Evolutionary conservation across 1,139 yeast species (phyloP).

Genomic region (Zygoascus meyerae): DNA sequence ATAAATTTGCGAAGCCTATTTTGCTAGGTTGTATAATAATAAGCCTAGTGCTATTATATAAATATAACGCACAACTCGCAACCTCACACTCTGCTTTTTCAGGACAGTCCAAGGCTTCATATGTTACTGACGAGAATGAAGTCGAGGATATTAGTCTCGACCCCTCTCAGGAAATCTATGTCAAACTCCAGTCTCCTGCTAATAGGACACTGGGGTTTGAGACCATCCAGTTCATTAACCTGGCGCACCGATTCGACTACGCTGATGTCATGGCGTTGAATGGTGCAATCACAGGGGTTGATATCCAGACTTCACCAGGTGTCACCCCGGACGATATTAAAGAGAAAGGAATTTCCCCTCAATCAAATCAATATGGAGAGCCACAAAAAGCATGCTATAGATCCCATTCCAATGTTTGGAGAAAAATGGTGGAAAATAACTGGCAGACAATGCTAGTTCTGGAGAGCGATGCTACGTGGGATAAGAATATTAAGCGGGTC

Average conservation of each 20-base stretch:
- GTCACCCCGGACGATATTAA: constrained; percentile 11
- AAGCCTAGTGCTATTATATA: too few species aligned
- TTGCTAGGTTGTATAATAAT: too few species aligned
- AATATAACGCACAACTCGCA: too few species aligned
- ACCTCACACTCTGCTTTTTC: too few species aligned
- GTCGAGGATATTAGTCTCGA: too few species aligned
- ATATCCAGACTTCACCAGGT: constrained; percentile 11
- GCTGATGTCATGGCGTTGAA: constrained; percentile 18
- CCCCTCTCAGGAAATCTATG: background rate
- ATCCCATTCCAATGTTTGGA: constrained; percentile 17
- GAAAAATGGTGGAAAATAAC: constrained; percentile 13
- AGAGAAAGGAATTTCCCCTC: constrained; percentile 15
- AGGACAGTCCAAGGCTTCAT: too few species aligned
- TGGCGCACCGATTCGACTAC: constrained; percentile 15
- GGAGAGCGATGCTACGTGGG: constrained; percentile 20
- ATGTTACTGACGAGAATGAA: too few species aligned
- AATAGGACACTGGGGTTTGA: constrained; percentile 20
- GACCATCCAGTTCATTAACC: constrained; percentile 17
- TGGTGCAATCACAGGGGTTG: constrained; percentile 9
- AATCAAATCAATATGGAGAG: background rate
- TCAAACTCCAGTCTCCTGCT: constrained; percentile 10
- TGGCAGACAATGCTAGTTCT: constrained; percentile 14
- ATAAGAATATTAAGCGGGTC: constrained; percentile 12
- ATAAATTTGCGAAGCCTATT: too few species aligned
- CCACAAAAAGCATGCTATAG: constrained; percentile 14